phyloP scores from a whole-genome alignment of 2,329 filamentous ascomycete genomes.

The Thermothelomyces thermophilus region DNA sequence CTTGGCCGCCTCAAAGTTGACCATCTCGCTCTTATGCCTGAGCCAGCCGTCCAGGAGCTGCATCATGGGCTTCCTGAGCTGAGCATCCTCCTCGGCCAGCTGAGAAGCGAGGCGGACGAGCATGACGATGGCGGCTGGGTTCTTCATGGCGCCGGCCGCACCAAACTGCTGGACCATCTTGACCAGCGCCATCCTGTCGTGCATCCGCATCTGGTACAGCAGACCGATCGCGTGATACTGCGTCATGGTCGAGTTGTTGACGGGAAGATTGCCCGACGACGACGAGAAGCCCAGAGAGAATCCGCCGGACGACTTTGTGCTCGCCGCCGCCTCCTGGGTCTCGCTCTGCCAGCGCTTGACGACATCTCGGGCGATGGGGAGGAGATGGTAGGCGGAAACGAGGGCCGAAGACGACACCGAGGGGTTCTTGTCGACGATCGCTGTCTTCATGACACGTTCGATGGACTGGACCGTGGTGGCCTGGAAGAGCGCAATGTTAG shows the following conservation, averaged over 20 bases:
- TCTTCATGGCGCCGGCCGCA: constrained; percentile 85
- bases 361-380: constrained; percentile 91
- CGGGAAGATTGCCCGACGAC: constrained; percentile 63
- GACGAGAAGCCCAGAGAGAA: constrained; percentile 91
- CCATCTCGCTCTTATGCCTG: constrained; percentile 98
- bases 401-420: constrained; percentile 94
- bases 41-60: constrained; percentile 93
- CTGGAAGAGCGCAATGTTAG: constrained; percentile 39
- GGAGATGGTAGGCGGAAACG: constrained; percentile 94
- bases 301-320: constrained; percentile 78
- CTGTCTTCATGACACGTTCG: constrained; percentile 97
- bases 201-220: constrained; percentile 93
- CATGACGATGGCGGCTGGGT: constrained; percentile 85
- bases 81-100: constrained; percentile 85
- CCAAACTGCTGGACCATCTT: constrained; percentile 99
- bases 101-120: constrained; percentile 88
- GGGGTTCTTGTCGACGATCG: constrained; percentile 97
- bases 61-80: constrained; percentile 92
- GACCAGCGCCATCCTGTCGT: constrained; percentile 95
- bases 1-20: constrained; percentile 98
- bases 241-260: constrained; percentile 93
- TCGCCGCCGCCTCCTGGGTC: constrained; percentile 91
- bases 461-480: constrained; percentile 95
- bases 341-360: constrained; percentile 98
- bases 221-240: constrained; percentile 98